Evolutionary conservation across 345 rosid genomes (phyloP).

Genomic region (Dipteronia dyeriana): DNA sequence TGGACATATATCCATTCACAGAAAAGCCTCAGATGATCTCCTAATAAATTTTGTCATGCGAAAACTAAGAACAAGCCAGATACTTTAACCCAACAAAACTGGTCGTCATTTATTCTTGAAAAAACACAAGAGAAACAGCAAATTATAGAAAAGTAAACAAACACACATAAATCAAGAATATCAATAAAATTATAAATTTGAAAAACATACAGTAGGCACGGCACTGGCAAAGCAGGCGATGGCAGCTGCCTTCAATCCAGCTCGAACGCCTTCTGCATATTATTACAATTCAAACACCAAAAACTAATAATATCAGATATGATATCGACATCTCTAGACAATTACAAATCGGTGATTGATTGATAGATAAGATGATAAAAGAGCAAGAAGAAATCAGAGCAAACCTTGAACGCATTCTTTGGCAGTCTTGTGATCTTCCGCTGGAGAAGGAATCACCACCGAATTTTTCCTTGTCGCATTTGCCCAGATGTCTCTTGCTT

Average conservation of each 20-base stretch:
- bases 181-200: neutral
- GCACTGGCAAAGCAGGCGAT: conserved; percentile 40
- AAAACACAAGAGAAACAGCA: neutral
- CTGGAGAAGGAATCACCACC: conserved; percentile 40
- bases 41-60: neutral
- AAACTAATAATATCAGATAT: neutral
- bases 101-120: too few species aligned
- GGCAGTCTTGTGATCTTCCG: conserved; percentile 35
- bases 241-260: conserved; percentile 64
- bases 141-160: neutral
- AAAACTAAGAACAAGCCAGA: neutral
- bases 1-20: neutral
- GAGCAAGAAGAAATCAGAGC: neutral
- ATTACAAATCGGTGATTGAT: neutral
- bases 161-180: conserved; percentile 4
- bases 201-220: conserved; percentile 54
- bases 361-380: neutral
- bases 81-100: neutral
- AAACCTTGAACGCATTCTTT: conserved; percentile 38
- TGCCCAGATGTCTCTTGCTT: conserved; percentile 27
- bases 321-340: neutral
- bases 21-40: neutral
- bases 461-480: conserved; percentile 14
- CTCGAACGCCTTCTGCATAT: conserved; percentile 55
- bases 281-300: neutral